A percentile compares a stretch with the other conserved stretches of the same genome.
These are phyloP conservation scores for Trichoderma reesei DNA, from an alignment of 495 filamentous ascomycete species.

Conservation along the genomic window DNA sequence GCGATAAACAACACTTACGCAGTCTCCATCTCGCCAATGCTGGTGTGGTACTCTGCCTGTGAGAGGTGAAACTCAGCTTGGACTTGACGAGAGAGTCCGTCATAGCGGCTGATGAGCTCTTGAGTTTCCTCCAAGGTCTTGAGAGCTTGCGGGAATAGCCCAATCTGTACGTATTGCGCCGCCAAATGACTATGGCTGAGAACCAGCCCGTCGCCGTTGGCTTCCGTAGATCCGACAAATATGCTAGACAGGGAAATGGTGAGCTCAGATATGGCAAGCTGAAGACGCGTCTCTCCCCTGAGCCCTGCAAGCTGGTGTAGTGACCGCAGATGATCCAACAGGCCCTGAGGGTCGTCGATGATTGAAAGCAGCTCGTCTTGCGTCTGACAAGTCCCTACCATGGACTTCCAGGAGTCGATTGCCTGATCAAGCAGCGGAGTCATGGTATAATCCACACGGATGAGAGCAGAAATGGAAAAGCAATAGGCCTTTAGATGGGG, in stretches of 20 bases:
- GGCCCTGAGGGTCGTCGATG: slow-evolving; percentile 53
- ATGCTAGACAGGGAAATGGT: slow-evolving; percentile 43
- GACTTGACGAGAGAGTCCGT: slow-evolving; percentile 18
- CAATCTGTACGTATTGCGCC: slow-evolving; percentile 64
- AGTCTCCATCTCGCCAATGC: slow-evolving; percentile 53
- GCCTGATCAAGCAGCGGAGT: slow-evolving; percentile 41
- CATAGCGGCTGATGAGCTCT: slow-evolving; percentile 18
- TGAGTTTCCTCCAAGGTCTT: slow-evolving; percentile 51
- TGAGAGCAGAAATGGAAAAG: slow-evolving; percentile 44
- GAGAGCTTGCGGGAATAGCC: slow-evolving; percentile 66
- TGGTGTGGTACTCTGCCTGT: slow-evolving; percentile 63
- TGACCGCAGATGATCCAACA: slow-evolving; percentile 53
- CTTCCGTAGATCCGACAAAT: slow-evolving; percentile 28
- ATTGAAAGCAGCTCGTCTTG: slow-evolving; percentile 39
- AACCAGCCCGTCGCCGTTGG: slow-evolving; percentile 46
- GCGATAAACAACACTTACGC: slow-evolving; percentile 30
- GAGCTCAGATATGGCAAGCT: slow-evolving; percentile 39
- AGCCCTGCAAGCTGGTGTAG: slow-evolving; percentile 72
- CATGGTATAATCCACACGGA: slow-evolving; percentile 19
- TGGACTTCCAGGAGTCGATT: slow-evolving; percentile 41
- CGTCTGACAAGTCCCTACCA: slow-evolving; percentile 39
- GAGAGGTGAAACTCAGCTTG: slow-evolving; percentile 54
- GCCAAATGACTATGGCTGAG: slow-evolving; percentile 51
- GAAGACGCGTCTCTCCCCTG: slow-evolving; percentile 46
- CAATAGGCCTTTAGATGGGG: slow-evolving; percentile 51